These are phyloP conservation scores for Aspergillus chevalieri DNA, from an alignment of 2,329 filamentous ascomycete species.

Conservation along the genomic window DNA sequence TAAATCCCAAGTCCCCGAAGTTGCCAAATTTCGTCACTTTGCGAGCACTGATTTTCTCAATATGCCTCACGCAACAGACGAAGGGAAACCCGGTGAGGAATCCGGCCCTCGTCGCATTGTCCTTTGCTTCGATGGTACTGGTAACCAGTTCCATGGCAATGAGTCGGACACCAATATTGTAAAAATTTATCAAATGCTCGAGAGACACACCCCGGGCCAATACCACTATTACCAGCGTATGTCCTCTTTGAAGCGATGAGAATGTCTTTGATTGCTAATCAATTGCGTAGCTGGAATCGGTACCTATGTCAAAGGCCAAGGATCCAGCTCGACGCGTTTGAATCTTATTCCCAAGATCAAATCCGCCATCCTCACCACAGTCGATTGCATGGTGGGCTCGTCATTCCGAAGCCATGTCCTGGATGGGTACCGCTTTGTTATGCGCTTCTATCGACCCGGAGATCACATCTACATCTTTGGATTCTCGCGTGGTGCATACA, in stretches of 20 bases:
- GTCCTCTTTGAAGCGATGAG: background rate
- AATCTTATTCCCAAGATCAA: slow-evolving; percentile 2
- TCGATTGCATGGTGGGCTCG: slow-evolving; percentile 4
- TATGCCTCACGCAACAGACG: background rate
- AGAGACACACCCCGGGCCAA: slow-evolving; percentile 15
- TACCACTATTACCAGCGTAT: slow-evolving; percentile 5
- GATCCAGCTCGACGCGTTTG: background rate
- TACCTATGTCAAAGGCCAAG: background rate
- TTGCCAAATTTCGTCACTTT: too few relatives aligned
- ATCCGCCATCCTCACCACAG: background rate
- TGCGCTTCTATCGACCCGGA: slow-evolving; percentile 48
- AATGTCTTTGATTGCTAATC: background rate
- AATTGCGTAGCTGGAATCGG: background rate
- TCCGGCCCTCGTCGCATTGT: slow-evolving; percentile 1
- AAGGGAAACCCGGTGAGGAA: background rate
- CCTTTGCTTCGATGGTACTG: slow-evolving; percentile 18
- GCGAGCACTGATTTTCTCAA: background rate
- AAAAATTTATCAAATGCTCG: slow-evolving; percentile 42
- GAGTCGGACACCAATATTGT: slow-evolving; percentile 51
- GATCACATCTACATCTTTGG: slow-evolving; percentile 52
- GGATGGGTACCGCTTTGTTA: slow-evolving; percentile 50
- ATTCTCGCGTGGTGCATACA: slow-evolving; percentile 50
- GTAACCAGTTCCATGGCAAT: slow-evolving; percentile 21
- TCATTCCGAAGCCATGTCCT: slow-evolving; percentile 49
- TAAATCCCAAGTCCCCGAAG: too few relatives aligned